phyloP scores from a whole-genome alignment of 257 asterid genomes.

The Scutellaria barbata region DNA sequence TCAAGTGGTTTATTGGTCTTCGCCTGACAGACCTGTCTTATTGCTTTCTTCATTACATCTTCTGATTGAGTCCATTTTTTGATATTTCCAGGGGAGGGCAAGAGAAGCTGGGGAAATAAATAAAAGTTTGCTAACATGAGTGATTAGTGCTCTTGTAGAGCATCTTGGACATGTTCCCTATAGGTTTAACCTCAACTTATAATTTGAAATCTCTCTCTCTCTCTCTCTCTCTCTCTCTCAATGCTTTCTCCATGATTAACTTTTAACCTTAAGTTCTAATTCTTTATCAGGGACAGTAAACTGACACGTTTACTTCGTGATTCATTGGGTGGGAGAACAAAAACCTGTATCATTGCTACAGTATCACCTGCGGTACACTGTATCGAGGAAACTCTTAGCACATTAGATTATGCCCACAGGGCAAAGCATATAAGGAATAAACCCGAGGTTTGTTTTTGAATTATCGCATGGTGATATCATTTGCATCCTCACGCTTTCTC shows the following conservation, averaged over 20 bases:
- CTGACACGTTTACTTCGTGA: slow-evolving; percentile 86
- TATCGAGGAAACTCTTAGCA: slow-evolving; percentile 92
- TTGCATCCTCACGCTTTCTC: slow-evolving; percentile 7
- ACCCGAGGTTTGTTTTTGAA: slow-evolving; percentile 66
- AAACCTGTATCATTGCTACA: slow-evolving; percentile 88
- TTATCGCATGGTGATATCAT: neutral
- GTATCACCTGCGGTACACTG: slow-evolving; percentile 96
- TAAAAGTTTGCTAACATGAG: slow-evolving; percentile 89
- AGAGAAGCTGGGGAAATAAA: slow-evolving; percentile 95
- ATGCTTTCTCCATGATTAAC: slow-evolving; percentile 14
- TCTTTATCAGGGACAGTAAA: slow-evolving; percentile 75
- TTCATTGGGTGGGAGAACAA: slow-evolving; percentile 91
- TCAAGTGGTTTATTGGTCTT: too few relatives aligned
- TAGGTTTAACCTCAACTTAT: slow-evolving; percentile 47
- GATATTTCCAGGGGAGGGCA: slow-evolving; percentile 69
- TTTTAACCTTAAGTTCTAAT: neutral
- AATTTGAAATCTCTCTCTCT: neutral
- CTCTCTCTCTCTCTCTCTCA: neutral
- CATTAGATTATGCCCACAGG: slow-evolving; percentile 88
- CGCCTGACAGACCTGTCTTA: too few relatives aligned
- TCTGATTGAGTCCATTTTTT: neutral
- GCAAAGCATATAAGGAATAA: slow-evolving; percentile 92
- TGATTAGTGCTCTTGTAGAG: slow-evolving; percentile 86
- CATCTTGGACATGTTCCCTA: slow-evolving; percentile 90
- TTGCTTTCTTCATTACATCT: too few relatives aligned